A percentile compares a stretch with the other conserved stretches of the same genome.
Evolutionary conservation across 176 grass and related monocot genomes (phyloP).

Genomic region (Cenchrus fungigraminus): DNA sequence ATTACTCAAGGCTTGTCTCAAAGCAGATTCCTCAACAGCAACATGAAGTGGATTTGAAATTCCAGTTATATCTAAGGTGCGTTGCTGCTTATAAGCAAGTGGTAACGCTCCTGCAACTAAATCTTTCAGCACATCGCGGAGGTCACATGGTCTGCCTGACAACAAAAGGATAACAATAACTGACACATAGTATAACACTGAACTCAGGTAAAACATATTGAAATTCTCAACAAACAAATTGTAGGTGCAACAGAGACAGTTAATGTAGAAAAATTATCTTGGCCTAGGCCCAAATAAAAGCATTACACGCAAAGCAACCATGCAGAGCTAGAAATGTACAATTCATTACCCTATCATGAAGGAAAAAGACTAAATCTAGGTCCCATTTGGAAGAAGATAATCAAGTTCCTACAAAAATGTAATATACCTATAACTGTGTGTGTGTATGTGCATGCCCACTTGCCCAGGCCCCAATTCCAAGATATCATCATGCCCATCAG

Average conservation of each 20-base stretch:
- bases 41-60: constrained; percentile 53
- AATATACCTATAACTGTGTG: neutral
- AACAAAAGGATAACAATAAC: constrained; percentile 27
- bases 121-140: constrained; percentile 67
- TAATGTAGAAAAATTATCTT: neutral
- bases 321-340: neutral
- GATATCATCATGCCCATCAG: too few species aligned
- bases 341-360: neutral
- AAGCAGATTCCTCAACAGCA: constrained; percentile 70
- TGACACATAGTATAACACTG: constrained; percentile 36
- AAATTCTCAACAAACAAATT: neutral
- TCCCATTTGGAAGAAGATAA: neutral
- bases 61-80: constrained; percentile 57
- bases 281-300: neutral
- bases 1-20: constrained; percentile 81
- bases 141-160: constrained; percentile 79
- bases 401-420: neutral
- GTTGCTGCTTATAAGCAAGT: constrained; percentile 64
- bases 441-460: neutral
- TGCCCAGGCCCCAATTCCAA: neutral
- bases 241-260: neutral
- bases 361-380: neutral
- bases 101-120: constrained; percentile 66
- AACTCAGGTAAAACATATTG: neutral
- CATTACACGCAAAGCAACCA: neutral